These are phyloP conservation scores for Pseudogymnoascus sp. DNA, from an alignment of 2,329 filamentous ascomycete genomes.

Conservation along the genomic window DNA sequence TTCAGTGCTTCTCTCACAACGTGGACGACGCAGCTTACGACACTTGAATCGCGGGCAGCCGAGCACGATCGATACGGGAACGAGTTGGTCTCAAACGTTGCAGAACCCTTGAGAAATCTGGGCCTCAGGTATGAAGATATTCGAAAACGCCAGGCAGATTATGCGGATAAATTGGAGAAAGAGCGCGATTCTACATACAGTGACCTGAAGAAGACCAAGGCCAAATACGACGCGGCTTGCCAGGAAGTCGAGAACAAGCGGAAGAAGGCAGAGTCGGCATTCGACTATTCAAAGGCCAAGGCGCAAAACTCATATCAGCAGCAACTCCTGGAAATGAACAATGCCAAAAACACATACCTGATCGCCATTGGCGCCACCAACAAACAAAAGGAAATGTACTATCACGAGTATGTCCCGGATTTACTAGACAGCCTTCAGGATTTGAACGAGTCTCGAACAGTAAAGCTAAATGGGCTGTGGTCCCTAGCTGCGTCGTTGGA, in stretches of 20 bases:
- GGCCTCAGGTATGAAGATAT: slow-evolving; percentile 77
- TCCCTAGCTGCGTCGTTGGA: slow-evolving; percentile 72
- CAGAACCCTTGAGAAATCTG: slow-evolving; percentile 76
- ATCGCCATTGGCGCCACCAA: slow-evolving; percentile 96
- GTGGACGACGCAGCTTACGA: slow-evolving; percentile 89
- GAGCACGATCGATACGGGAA: slow-evolving; percentile 83
- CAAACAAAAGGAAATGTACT: slow-evolving; percentile 95
- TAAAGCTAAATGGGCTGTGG: slow-evolving; percentile 83
- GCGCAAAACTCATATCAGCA: slow-evolving; percentile 88
- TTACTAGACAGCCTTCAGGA: slow-evolving; percentile 90
- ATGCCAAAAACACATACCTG: slow-evolving; percentile 95
- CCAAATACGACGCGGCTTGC: slow-evolving; percentile 85
- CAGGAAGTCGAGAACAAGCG: slow-evolving; percentile 91
- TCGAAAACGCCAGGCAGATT: slow-evolving; percentile 84
- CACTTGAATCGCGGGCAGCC: slow-evolving; percentile 76
- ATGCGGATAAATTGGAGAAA: slow-evolving; percentile 78
- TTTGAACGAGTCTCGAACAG: slow-evolving; percentile 79
- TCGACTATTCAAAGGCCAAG: slow-evolving; percentile 78
- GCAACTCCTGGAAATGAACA: slow-evolving; percentile 91
- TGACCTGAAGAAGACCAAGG: slow-evolving; percentile 84
- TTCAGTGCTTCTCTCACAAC: slow-evolving; percentile 85
- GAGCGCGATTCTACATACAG: slow-evolving; percentile 79
- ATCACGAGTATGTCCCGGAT: slow-evolving; percentile 93
- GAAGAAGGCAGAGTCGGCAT: slow-evolving; percentile 92
- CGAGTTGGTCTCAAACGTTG: slow-evolving; percentile 71